A percentile compares a stretch with the other conserved stretches of the same genome.
These are phyloP conservation scores for Hemerocallis citrina DNA, from an alignment of 106 monocot genomes.

Conservation along the genomic window DNA sequence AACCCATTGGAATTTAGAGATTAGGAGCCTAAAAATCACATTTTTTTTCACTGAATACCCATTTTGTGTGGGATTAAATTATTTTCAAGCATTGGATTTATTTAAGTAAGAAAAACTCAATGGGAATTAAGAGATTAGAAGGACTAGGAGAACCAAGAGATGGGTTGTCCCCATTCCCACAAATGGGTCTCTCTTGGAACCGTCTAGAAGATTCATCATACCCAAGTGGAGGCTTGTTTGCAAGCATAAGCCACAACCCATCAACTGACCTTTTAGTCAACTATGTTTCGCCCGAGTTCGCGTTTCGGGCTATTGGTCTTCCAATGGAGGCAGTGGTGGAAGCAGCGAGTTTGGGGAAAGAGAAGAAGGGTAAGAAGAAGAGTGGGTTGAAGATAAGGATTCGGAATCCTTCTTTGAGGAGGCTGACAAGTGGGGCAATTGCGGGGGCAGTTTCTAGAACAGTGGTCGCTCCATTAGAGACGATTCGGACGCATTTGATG, in stretches of 20 bases:
- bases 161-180: constrained; percentile 20
- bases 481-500: constrained; percentile 93
- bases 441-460: constrained; percentile 92
- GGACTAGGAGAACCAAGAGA: constrained; percentile 34
- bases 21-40: too few relatives aligned
- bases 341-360: constrained; percentile 13
- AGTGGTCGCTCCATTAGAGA: constrained; percentile 85
- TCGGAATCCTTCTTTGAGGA: constrained; percentile 71
- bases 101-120: not conserved
- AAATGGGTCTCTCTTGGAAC: constrained; percentile 39
- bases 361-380: constrained; percentile 14
- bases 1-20: too few relatives aligned
- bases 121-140: constrained; percentile 25
- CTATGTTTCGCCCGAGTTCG: constrained; percentile 38
- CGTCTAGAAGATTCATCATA: constrained; percentile 20
- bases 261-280: constrained; percentile 32
- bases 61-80: too few relatives aligned
- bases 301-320: constrained; percentile 14
- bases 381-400: constrained; percentile 47
- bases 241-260: constrained; percentile 45
- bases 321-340: constrained; percentile 13
- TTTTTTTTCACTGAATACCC: too few relatives aligned
- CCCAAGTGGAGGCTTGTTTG: constrained; percentile 44
- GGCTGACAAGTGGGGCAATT: constrained; percentile 77
- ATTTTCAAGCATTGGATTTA: not conserved